Conservation (phyloP, 164 flowering plant species). For the Macadamia integrifolia region DNA sequence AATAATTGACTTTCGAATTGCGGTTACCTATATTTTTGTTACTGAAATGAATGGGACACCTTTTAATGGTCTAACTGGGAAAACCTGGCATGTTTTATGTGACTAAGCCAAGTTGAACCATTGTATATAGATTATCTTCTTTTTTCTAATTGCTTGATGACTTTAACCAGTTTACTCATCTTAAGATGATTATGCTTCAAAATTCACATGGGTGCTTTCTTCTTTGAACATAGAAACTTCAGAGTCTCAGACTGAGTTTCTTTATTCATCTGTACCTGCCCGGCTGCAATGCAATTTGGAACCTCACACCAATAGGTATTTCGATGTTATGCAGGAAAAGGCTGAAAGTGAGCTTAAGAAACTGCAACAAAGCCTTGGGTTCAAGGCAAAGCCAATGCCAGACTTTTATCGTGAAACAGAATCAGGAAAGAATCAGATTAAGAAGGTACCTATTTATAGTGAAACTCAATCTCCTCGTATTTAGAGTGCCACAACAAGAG, state of each 20-base stretch:
- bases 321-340: conserved; percentile 34
- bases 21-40: not conserved
- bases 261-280: not conserved
- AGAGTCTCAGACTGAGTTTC: not conserved
- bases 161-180: no score
- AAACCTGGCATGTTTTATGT: no score
- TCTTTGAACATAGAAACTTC: not conserved
- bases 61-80: not conserved
- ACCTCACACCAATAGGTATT: not conserved
- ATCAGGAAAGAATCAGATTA: conserved; percentile 23
- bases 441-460: conserved; percentile 28
- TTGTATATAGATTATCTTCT: no score
- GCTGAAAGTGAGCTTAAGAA: conserved; percentile 23
- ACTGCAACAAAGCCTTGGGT: conserved; percentile 26
- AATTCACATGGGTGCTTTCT: not conserved
- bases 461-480: not conserved
- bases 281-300: not conserved
- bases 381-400: conserved; percentile 29
- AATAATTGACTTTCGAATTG: not conserved
- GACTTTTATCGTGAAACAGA: conserved; percentile 20
- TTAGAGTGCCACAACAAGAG: not conserved
- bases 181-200: not conserved
- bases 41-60: not conserved
- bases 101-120: no score
- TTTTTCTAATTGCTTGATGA: no score